Evolutionary conservation across 768 basidiomycete species (phyloP).

Genomic region (Calocera viscosa): DNA sequence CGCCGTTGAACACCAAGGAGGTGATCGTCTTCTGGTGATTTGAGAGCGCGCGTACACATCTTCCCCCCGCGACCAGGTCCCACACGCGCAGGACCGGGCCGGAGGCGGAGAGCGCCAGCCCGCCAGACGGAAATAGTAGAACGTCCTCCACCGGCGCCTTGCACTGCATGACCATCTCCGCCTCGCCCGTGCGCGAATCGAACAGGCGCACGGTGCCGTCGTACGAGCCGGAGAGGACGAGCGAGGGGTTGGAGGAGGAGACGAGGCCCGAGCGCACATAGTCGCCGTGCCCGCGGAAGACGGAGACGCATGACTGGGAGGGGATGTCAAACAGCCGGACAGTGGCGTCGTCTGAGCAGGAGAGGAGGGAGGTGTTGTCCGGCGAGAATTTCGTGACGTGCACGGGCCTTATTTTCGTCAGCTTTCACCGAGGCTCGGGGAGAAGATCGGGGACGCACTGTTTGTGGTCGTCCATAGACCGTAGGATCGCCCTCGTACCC

Average conservation of each 20-base stretch:
- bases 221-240: slow-evolving; percentile 88
- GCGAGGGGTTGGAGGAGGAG: slow-evolving; percentile 64
- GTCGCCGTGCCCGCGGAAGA: slow-evolving; percentile 80
- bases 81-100: slow-evolving; percentile 89
- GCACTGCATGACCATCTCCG: slow-evolving; percentile 67
- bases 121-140: slow-evolving; percentile 81
- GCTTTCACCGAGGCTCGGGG: too few relatives aligned
- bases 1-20: slow-evolving; percentile 65
- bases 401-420: slow-evolving; percentile 43
- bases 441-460: slow-evolving; percentile 48
- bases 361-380: slow-evolving; percentile 68
- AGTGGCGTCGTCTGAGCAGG: slow-evolving; percentile 93
- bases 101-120: slow-evolving; percentile 69
- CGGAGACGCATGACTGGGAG: slow-evolving; percentile 62
- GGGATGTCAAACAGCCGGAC: slow-evolving; percentile 92
- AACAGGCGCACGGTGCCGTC: slow-evolving; percentile 82
- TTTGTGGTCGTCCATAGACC: slow-evolving; percentile 85
- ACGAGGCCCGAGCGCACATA: slow-evolving; percentile 92
- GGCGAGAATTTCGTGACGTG: slow-evolving; percentile 89
- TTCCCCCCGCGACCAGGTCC: slow-evolving; percentile 86
- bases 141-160: slow-evolving; percentile 75
- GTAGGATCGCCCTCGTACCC: slow-evolving; percentile 81
- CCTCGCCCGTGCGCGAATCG: slow-evolving; percentile 70
- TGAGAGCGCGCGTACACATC: slow-evolving; percentile 79
- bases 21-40: slow-evolving; percentile 99